Percentiles rank a stretch among this genome's conserved stretches.
These are phyloP conservation scores for Lactarius tabidus DNA, from an alignment of 768 basidiomycete species.

Conservation along the genomic window DNA sequence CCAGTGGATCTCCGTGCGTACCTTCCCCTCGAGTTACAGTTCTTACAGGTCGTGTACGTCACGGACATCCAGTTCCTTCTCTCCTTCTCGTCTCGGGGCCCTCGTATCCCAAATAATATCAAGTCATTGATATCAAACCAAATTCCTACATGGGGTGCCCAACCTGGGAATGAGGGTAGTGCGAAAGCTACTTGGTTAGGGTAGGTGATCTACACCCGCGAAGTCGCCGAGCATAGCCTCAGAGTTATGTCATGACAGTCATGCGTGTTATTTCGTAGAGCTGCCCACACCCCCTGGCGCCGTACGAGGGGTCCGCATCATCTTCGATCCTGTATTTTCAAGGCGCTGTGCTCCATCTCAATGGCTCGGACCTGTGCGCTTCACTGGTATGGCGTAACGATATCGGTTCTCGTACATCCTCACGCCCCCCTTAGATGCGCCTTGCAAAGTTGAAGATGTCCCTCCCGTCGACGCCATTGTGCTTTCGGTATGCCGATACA, in stretches of 20 bases:
- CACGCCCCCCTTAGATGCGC: slow-evolving; percentile 29
- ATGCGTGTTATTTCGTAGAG: slow-evolving; percentile 41
- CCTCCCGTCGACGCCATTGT: slow-evolving; percentile 49
- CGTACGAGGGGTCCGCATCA: slow-evolving; percentile 35
- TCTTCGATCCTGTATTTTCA: slow-evolving; percentile 39
- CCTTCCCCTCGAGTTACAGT: not conserved
- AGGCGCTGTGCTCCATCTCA: slow-evolving; percentile 35
- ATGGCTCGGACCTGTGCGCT: slow-evolving; percentile 33
- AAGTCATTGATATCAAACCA: slow-evolving; percentile 24
- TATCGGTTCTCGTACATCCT: not conserved
- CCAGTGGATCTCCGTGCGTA: slow-evolving; percentile 23
- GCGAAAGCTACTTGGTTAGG: slow-evolving; percentile 25
- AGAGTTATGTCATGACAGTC: slow-evolving; percentile 23
- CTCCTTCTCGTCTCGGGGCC: not conserved
- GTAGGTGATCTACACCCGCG: not conserved
- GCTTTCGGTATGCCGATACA: slow-evolving; percentile 40
- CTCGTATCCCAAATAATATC: slow-evolving; percentile 16
- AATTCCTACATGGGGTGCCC: slow-evolving; percentile 16
- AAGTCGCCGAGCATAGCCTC: not conserved
- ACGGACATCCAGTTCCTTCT: slow-evolving; percentile 14
- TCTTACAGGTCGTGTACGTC: not conserved
- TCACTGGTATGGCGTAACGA: slow-evolving; percentile 31
- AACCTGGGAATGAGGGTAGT: slow-evolving; percentile 10
- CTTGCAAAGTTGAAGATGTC: slow-evolving; percentile 41
- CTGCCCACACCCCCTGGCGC: slow-evolving; percentile 35